These are phyloP conservation scores for Leccinum longicurvipes DNA, from an alignment of 768 basidiomycete species.

Conservation along the genomic window DNA sequence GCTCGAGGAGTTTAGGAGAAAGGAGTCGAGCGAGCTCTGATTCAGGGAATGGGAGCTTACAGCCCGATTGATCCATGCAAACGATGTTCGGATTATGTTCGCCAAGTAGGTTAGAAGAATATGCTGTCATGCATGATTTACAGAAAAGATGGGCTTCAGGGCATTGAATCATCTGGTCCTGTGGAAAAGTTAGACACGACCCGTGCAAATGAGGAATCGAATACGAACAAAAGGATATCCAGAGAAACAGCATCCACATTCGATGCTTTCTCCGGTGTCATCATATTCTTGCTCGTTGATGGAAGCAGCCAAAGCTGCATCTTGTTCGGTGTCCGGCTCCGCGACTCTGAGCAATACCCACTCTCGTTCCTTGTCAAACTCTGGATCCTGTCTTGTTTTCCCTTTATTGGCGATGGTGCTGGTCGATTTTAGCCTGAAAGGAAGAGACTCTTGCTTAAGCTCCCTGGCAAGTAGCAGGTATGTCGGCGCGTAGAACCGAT, in stretches of 20 bases:
- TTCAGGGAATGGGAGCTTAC: conserved; percentile 62
- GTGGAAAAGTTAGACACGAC: conserved; percentile 1
- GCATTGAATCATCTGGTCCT: conserved; percentile 88
- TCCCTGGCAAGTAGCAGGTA: conserved; percentile 48
- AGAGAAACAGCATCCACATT: conserved; percentile 87
- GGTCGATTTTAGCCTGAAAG: conserved; percentile 37
- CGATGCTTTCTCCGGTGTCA: conserved; percentile 60
- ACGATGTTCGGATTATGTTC: conserved; percentile 56
- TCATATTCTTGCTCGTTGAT: conserved; percentile 41
- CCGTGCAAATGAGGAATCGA: neutral
- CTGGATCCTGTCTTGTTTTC: conserved; percentile 38
- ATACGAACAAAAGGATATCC: conserved; percentile 64
- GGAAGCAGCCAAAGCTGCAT: conserved; percentile 32
- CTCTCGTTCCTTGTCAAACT: conserved; percentile 41
- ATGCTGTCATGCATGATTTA: conserved; percentile 60
- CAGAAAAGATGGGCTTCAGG: conserved; percentile 90
- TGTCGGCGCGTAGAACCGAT: conserved; percentile 63
- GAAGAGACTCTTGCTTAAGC: conserved; percentile 26
- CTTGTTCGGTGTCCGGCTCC: conserved; percentile 24
- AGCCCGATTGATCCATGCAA: conserved; percentile 84
- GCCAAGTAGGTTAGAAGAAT: conserved; percentile 66
- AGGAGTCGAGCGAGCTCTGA: conserved; percentile 70
- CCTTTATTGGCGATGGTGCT: conserved; percentile 40
- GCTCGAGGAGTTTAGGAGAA: conserved; percentile 56
- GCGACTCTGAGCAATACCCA: conserved; percentile 45